Base-by-base conservation (phyloP, 2,329 filamentous ascomycete genomes). In the Trichoderma sp. region DNA sequence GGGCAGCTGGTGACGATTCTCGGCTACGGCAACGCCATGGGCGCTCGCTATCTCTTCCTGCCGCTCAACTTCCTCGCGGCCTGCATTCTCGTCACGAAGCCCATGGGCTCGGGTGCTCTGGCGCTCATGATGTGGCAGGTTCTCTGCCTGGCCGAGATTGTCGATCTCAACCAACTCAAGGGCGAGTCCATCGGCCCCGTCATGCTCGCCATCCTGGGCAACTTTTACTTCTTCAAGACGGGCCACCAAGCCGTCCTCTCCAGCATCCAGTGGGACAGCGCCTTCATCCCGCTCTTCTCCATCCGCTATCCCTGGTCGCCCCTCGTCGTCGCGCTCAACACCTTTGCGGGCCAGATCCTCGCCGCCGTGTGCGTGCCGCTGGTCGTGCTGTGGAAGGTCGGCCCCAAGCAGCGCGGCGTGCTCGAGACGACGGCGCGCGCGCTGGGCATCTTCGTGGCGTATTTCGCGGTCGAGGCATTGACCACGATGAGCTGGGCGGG, bases 191-290 rank as follows among this genome's bases (percentile, higher is more conserved):
- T 98, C 73, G 94, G 93, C 0, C 94, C 95, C 22, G 83, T 95
- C 45, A 85, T 96, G 70, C 86, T 98, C 29, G 94, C 89, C 12
- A 81, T 98, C n/a, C 87, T 99, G 1, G 95, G 94, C 69, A 93
- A 91, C 74, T 97, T 94, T 79, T 90, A 97, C 82, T 99, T 90
- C 83, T 99, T 99, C 87, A 97, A 97, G 77, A 99, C 95, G 0
- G 95, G 95, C 70, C 95, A 99, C 79, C 94, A 98, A 80, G 94
- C 94, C 13, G 91, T 89, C 0, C 86, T 97, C 27, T 87, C 90
- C 72, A 92, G 89, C 71, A 94, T 99, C 75, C 95, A 99, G 76
- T 99, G 95, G 95, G 95, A 99, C 80, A 87, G 88, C 22, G 94
- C 93, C 3, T 99, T 99, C 80, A 92, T 99, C 72, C 92, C 94